phyloP scores from a whole-genome alignment of 495 filamentous ascomycete species.

The Penicillium mononematosum region DNA sequence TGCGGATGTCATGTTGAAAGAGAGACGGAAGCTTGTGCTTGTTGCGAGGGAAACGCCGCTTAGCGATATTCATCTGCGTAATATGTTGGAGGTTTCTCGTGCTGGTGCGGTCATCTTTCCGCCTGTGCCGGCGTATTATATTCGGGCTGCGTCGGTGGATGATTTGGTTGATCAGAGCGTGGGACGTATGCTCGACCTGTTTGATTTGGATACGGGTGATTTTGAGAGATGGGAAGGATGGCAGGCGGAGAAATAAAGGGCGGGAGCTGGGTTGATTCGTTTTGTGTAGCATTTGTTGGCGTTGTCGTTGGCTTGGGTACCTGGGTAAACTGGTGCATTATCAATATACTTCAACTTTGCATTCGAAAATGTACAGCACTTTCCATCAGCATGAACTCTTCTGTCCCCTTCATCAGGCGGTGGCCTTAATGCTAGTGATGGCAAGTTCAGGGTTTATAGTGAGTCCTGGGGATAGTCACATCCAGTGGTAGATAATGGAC shows the following conservation, averaged over 20 bases:
- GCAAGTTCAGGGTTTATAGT: too few species aligned
- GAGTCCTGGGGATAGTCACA: too few species aligned
- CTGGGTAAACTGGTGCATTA: too few species aligned
- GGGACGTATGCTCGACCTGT: constrained; percentile 46
- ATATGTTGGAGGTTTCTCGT: constrained; percentile 42
- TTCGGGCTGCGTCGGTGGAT: constrained; percentile 32
- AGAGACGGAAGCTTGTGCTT: constrained; percentile 40
- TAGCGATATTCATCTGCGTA: constrained; percentile 46
- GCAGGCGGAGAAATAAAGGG: neutral
- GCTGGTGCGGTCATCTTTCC: constrained; percentile 44
- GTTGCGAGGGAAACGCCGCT: constrained; percentile 46
- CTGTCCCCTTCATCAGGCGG: too few species aligned
- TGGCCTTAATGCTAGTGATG: too few species aligned
- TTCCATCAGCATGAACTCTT: too few species aligned
- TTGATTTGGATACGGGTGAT: constrained; percentile 43
- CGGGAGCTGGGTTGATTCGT: too few species aligned
- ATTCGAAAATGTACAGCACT: too few species aligned
- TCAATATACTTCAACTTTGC: too few species aligned
- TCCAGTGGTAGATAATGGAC: too few species aligned
- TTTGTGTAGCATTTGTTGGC: too few species aligned
- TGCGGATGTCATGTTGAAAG: constrained; percentile 49
- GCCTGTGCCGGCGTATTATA: constrained; percentile 46
- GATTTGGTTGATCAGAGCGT: constrained; percentile 46
- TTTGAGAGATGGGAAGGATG: constrained; percentile 42
- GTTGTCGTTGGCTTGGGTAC: too few species aligned